Evolutionary conservation across 140 eudicot species (phyloP).

Genomic region (Bidens hawaiensis): DNA sequence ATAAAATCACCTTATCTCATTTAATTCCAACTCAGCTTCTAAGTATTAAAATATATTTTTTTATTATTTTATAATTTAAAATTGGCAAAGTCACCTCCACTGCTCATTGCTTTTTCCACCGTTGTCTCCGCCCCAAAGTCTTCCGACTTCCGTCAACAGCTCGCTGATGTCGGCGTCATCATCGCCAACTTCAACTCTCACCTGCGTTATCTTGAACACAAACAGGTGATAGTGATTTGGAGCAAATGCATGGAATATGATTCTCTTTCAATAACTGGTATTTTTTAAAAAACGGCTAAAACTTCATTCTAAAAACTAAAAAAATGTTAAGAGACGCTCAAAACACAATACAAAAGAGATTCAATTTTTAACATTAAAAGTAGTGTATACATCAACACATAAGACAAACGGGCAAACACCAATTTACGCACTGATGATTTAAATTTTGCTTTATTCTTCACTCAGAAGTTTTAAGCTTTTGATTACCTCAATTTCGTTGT

Average conservation of each 20-base stretch:
- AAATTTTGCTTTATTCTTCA: too few relatives aligned
- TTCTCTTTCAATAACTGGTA: neutral
- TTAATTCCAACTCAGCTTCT: neutral
- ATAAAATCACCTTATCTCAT: constrained; percentile 1
- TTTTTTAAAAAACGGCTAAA: neutral
- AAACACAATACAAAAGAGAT: too few relatives aligned
- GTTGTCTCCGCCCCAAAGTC: neutral
- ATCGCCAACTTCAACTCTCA: too few relatives aligned
- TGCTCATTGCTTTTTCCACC: neutral
- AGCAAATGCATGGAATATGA: neutral
- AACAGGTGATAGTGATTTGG: neutral
- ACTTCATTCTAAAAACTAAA: too few relatives aligned
- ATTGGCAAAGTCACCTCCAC: neutral
- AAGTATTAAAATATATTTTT: neutral
- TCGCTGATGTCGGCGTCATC: too few relatives aligned
- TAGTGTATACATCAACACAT: too few relatives aligned
- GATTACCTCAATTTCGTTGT: too few relatives aligned
- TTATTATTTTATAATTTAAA: neutral
- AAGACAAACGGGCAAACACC: too few relatives aligned
- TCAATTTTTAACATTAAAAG: too few relatives aligned
- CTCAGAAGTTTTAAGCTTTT: too few relatives aligned
- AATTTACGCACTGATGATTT: too few relatives aligned
- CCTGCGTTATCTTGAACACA: neutral
- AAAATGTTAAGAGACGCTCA: too few relatives aligned
- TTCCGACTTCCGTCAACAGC: neutral